These are phyloP conservation scores for Silene uniflora DNA, from an alignment of 148 eudicot genomes.

Conservation along the genomic window DNA sequence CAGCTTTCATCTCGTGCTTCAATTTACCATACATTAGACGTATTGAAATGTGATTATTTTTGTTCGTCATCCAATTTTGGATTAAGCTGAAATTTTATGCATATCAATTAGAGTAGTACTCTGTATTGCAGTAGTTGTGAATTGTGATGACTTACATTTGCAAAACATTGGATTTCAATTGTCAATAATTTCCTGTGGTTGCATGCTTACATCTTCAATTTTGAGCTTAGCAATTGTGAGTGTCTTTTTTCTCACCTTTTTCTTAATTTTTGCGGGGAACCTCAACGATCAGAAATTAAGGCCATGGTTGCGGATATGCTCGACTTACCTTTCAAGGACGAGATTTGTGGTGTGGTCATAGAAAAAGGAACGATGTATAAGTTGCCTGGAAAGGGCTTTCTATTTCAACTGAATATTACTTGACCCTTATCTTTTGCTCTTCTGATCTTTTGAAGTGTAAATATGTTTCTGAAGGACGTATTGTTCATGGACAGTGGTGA, in stretches of 20 bases:
- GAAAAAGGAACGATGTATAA: conserved; percentile 91
- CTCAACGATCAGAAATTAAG: conserved; percentile 50
- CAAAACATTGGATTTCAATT: background rate
- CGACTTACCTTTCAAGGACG: conserved; percentile 72
- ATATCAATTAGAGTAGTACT: too few relatives aligned
- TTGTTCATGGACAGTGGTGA: conserved; percentile 98
- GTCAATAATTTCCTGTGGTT: background rate
- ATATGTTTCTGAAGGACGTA: conserved; percentile 69
- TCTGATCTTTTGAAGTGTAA: conserved; percentile 27
- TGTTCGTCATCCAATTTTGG: too few relatives aligned
- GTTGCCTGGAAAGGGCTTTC: background rate
- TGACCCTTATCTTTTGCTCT: conserved; percentile 17
- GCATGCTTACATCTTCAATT: conserved; percentile 5
- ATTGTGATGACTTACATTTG: background rate
- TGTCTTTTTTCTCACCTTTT: background rate
- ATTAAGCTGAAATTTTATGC: too few relatives aligned
- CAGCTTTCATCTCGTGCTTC: too few relatives aligned
- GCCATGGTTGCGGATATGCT: conserved; percentile 92
- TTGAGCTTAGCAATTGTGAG: too few relatives aligned
- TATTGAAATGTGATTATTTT: too few relatives aligned
- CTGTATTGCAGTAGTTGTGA: background rate
- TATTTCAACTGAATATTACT: background rate
- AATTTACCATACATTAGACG: too few relatives aligned
- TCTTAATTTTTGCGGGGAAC: background rate
- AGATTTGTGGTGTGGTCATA: conserved; percentile 78